Evolutionary conservation across 2,329 filamentous ascomycete species (phyloP), one percentile per base, ranked within the genome.

Genomic region (Ophiostoma piceae): DNA sequence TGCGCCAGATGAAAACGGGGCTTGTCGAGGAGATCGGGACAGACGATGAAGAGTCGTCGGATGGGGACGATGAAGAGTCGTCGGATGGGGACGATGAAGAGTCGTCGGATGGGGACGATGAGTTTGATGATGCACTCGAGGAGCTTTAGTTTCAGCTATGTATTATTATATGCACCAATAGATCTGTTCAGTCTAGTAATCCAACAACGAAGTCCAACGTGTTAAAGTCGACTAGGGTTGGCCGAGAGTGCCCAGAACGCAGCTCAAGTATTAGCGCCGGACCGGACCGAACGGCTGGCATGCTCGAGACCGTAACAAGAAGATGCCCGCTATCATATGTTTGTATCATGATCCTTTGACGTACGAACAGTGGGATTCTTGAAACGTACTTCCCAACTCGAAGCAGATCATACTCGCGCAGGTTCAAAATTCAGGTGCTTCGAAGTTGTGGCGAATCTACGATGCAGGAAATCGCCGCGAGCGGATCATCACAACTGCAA

Each of bases 161-260:
- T 62, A 62, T 7, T 11, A 62, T 62, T 32, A 12, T 22, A 22
- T 62, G 57, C 32, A 62, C 57, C 57, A 54, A 35, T 62, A 62
- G 32, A 3, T 35, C 3, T 57, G 9, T 57, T 57, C 11, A 57
- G 51, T 57, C 22, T 5, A 9, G n/a, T 26, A 57, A 29, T 12
- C 9, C 3, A 57, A 14, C n/a, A 3, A 1, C 22, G 29, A 12
- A 22, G 26, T 1, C 2, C 4, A 19, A 35, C 1, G 9, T 37
- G 32, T 1, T 1, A 35, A 11, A 4, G 2, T 16, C 4, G n/a
- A n/a, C n/a, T n/a, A n/a, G n/a, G 16, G 43, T 19, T n/a, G 43
- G 43, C 16, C 7, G 19, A 47, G 43, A n/a, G 32, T 9, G 3
- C 32, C 57, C 16, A 11, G 29, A 9, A 35, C 37, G 1, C 22